These are phyloP conservation scores for Phytopythium kandeliae DNA, from an alignment of 352 stramenopile genomes.

Conservation along the genomic window DNA sequence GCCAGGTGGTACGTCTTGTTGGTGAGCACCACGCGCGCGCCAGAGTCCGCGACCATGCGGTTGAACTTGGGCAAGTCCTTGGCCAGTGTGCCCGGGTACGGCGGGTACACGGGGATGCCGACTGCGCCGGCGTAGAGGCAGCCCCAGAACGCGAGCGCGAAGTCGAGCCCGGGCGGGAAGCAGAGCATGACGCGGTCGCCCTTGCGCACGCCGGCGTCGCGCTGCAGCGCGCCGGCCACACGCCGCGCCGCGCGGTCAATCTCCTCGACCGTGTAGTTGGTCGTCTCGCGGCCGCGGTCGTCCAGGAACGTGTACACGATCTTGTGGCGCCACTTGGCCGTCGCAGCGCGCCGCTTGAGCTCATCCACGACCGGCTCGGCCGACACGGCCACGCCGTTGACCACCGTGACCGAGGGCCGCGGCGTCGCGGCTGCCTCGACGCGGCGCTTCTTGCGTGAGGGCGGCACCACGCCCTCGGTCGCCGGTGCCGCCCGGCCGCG, in stretches of 20 bases:
- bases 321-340: slow-evolving; percentile 45
- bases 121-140: slow-evolving; percentile 72
- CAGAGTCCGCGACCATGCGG: slow-evolving; percentile 63
- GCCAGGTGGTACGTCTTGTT: slow-evolving; percentile 77
- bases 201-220: slow-evolving; percentile 34
- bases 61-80: slow-evolving; percentile 83
- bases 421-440: slow-evolving; percentile 5
- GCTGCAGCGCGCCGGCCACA: slow-evolving; percentile 57
- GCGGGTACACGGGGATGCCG: slow-evolving; percentile 69
- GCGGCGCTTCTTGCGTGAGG: slow-evolving; percentile 29
- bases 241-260: slow-evolving; percentile 55
- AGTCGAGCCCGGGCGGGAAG: slow-evolving; percentile 72
- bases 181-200: slow-evolving; percentile 75
- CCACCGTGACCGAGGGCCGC: slow-evolving; percentile 8
- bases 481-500: slow-evolving; percentile 1
- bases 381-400: slow-evolving; percentile 22
- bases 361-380: slow-evolving; percentile 37
- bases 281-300: slow-evolving; percentile 51
- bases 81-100: slow-evolving; percentile 60
- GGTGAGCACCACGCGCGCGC: slow-evolving; percentile 56
- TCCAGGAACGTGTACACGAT: slow-evolving; percentile 83
- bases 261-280: slow-evolving; percentile 70
- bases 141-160: slow-evolving; percentile 73
- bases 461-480: slow-evolving; percentile 4
- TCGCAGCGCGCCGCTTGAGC: slow-evolving; percentile 38